phyloP scores from a whole-genome alignment of 2,329 filamentous ascomycete species.

The Colletotrichum nymphaeae region DNA sequence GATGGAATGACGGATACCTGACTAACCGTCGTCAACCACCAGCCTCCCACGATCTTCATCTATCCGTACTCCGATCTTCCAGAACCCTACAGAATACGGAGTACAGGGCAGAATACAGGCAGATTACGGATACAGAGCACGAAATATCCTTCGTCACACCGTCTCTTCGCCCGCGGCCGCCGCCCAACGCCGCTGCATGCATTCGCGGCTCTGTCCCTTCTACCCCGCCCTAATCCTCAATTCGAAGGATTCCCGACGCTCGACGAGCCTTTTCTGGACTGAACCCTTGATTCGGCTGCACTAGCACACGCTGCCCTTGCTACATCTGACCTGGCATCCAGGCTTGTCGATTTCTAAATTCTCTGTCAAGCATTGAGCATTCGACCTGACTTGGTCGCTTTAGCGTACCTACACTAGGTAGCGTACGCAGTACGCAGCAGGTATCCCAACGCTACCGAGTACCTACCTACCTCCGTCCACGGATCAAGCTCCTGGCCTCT shows the following conservation, averaged over 20 bases:
- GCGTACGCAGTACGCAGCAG: no score
- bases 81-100: no score
- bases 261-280: constrained; percentile 13
- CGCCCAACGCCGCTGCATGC: not conserved
- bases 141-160: not conserved
- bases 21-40: constrained; percentile 9
- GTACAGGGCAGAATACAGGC: no score
- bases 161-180: constrained; percentile 20
- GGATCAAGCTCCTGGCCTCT: not conserved
- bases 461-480: not conserved
- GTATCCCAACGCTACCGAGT: not conserved
- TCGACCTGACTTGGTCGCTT: not conserved
- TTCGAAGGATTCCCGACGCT: constrained; percentile 11
- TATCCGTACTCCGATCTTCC: no score
- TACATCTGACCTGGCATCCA: constrained; percentile 3
- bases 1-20: constrained; percentile 12
- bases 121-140: not conserved
- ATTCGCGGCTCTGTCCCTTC: constrained; percentile 26
- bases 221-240: constrained; percentile 29
- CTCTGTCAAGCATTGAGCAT: not conserved
- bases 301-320: constrained; percentile 5
- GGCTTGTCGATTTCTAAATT: not conserved
- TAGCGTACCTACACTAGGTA: not conserved
- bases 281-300: not conserved
- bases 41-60: not conserved